These are phyloP conservation scores for Calophaca sinica DNA, from an alignment of 306 rosid species.

Conservation along the genomic window DNA sequence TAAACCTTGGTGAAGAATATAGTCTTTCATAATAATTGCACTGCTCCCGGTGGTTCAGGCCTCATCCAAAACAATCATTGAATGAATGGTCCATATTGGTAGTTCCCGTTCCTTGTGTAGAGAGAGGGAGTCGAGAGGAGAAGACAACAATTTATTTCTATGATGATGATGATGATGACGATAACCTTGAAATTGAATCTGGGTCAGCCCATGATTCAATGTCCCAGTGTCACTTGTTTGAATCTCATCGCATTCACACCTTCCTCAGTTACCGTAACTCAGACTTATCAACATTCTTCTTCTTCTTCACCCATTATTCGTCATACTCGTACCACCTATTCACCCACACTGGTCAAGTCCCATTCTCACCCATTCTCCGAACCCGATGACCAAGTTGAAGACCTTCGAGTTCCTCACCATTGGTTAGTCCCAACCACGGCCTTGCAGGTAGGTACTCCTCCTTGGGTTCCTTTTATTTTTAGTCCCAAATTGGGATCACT, in stretches of 20 bases:
- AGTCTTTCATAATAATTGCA: too few relatives aligned
- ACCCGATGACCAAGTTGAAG: constrained; percentile 59
- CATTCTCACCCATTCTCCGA: constrained; percentile 45
- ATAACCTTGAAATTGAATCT: constrained; percentile 41
- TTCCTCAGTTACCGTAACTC: not conserved
- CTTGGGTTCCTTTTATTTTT: too few relatives aligned
- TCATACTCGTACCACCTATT: constrained; percentile 2
- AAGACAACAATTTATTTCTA: not conserved
- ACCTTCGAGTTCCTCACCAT: constrained; percentile 70
- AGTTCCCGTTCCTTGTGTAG: not conserved
- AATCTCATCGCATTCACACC: constrained; percentile 33
- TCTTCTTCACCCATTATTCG: constrained; percentile 17
- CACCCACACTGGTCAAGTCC: constrained; percentile 44
- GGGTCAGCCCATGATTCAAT: not conserved
- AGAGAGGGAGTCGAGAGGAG: constrained; percentile 4
- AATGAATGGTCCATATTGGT: constrained; percentile 44
- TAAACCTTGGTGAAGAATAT: too few relatives aligned
- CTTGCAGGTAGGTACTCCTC: constrained; percentile 58
- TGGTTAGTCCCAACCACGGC: constrained; percentile 80
- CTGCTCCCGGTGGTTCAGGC: too few relatives aligned
- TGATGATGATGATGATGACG: too few relatives aligned
- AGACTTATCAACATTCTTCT: constrained; percentile 28
- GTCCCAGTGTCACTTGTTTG: not conserved
- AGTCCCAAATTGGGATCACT: not conserved
- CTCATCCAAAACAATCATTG: too few relatives aligned